Percentiles rank a stretch among this genome's conserved stretches.
Conservation (phyloP, 352 stramenopile genomes). For the Globisporangium takayamanum region DNA sequence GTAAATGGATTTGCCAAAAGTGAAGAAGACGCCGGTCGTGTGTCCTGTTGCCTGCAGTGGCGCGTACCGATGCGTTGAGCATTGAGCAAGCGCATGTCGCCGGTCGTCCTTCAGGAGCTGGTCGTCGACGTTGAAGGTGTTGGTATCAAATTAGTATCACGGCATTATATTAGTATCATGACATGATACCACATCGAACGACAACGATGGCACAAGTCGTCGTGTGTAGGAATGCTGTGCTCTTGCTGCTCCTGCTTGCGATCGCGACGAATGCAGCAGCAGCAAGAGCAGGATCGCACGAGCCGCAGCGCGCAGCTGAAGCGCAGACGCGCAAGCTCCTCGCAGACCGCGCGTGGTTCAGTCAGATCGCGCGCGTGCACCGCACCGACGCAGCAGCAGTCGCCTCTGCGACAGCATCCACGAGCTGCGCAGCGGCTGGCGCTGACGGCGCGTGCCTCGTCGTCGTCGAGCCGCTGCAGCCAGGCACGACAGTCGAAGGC, state of each 20-base stretch:
- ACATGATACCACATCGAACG: background rate
- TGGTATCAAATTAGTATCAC: no score
- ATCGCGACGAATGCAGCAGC: background rate
- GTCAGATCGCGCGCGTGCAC: constrained; percentile 30
- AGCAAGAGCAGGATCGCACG: background rate
- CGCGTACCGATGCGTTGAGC: no score
- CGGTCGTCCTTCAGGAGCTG: no score
- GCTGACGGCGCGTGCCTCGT: constrained; percentile 19
- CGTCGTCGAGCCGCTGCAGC: constrained; percentile 25
- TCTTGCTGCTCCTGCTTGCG: constrained; percentile 4
- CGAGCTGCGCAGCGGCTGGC: constrained; percentile 6
- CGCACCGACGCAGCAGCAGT: background rate
- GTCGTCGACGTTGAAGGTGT: no score
- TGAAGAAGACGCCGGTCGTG: background rate
- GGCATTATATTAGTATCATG: no score
- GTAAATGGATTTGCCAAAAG: constrained; percentile 4
- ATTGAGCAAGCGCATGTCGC: no score
- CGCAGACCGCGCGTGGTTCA: constrained; percentile 43
- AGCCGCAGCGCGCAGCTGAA: constrained; percentile 6
- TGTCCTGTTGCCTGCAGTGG: no score
- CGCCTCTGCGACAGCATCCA: background rate
- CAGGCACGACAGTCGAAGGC: constrained; percentile 41
- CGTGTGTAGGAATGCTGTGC: background rate
- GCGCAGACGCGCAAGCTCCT: constrained; percentile 22
- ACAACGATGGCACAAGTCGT: background rate